Evolutionary conservation across 495 filamentous ascomycete species (phyloP).

Genomic region (Lophiotrema nucula): DNA sequence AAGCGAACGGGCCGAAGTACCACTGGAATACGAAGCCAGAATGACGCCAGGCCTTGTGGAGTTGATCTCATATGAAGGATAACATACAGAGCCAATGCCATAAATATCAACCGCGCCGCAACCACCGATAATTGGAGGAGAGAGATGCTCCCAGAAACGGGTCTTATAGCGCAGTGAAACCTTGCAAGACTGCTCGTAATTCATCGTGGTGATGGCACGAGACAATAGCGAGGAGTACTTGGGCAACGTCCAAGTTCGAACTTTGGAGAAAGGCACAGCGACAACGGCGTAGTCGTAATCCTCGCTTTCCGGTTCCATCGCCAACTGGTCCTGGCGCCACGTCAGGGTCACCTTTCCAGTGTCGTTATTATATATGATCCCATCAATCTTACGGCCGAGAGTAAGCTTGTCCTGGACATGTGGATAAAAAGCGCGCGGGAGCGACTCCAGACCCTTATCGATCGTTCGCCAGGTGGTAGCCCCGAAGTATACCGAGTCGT

Average conservation of each 20-base stretch:
- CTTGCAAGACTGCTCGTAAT: conserved; percentile 62
- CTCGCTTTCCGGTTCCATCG: conserved; percentile 28
- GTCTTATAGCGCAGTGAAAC: conserved; percentile 61
- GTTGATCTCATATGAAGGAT: conserved; percentile 64
- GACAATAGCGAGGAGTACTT: conserved; percentile 51
- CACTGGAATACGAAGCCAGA: conserved; percentile 57
- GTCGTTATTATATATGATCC: conserved; percentile 45
- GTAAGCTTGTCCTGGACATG: conserved; percentile 52
- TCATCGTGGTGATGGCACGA: conserved; percentile 60
- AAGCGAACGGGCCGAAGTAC: conserved; percentile 48
- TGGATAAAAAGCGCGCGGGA: conserved; percentile 62
- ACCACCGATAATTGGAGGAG: conserved; percentile 61
- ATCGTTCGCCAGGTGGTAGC: conserved; percentile 64
- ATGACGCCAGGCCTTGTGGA: conserved; percentile 60
- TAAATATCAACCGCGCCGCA: conserved; percentile 59
- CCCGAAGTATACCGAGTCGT: conserved; percentile 59
- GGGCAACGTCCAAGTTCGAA: conserved; percentile 43
- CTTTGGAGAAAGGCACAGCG: conserved; percentile 59
- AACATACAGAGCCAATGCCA: conserved; percentile 60
- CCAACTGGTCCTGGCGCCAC: conserved; percentile 28
- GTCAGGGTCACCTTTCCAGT: conserved; percentile 24
- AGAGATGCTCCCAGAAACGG: conserved; percentile 67
- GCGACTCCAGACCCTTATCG: conserved; percentile 59
- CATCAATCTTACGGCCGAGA: conserved; percentile 20
- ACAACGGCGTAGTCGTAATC: conserved; percentile 66